Conservation (phyloP, 257 asterid genomes). For the Solanum infundibuliforme region DNA sequence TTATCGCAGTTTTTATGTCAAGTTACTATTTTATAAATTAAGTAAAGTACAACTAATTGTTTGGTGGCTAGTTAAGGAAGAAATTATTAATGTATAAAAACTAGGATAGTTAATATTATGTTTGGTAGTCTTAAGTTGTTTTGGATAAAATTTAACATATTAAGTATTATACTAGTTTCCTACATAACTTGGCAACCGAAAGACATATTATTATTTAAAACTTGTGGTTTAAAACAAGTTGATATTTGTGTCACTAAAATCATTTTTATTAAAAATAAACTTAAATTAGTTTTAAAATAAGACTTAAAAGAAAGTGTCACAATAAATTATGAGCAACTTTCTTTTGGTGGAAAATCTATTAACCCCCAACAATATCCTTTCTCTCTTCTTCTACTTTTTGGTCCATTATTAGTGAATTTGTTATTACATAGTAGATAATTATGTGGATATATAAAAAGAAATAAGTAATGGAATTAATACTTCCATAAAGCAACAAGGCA, state of each 20-base stretch:
- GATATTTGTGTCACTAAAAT: background rate
- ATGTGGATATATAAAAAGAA: background rate
- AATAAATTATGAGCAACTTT: background rate
- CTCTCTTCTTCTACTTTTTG: background rate
- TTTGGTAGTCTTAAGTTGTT: background rate
- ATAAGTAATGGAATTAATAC: background rate
- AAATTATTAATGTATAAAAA: background rate
- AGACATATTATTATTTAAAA: background rate
- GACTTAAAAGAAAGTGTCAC: background rate
- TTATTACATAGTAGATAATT: background rate
- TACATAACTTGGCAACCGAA: background rate
- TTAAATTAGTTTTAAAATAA: background rate
- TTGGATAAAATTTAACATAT: background rate
- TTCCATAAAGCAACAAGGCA: background rate
- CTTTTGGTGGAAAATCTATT: background rate
- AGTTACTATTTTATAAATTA: background rate
- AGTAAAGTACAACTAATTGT: background rate
- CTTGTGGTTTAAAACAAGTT: no score
- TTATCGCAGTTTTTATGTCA: background rate
- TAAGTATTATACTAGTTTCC: background rate
- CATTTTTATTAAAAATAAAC: background rate
- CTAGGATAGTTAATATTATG: background rate
- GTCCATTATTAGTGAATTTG: background rate
- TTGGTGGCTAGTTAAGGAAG: background rate
- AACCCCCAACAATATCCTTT: background rate